Evolutionary conservation across 2,329 filamentous ascomycete genomes (phyloP), one percentile per base, ranked within the genome.

Genomic region (Dendrostoma leiphaemia): DNA sequence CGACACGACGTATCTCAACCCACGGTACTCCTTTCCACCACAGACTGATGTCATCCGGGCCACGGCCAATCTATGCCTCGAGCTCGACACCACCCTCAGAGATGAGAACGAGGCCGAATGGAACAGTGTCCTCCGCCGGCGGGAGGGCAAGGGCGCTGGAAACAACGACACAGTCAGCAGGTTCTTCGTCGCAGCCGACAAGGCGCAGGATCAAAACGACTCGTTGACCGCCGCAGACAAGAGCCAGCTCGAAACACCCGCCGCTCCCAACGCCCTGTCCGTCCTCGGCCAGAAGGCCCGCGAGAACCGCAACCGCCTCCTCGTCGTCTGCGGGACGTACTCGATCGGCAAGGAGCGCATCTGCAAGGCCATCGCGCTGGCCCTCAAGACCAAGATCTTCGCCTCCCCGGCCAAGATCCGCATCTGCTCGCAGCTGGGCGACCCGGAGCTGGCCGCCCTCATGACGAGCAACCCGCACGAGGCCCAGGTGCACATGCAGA

Each of bases 341-440:
- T 95, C 89, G 63, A 99, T 99, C 64, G 94, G 94, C 65, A 99
- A 99, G 72, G 94, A 99, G 70, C 88, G 92, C 37, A 92, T 99
- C 61, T 97, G 93, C 67, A 79, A 96, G 29, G 92, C 91, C 40
- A 96, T 99, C 60, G 94, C 94, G 4, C 84, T 87, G 63, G 92
- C 92, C 0, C 78, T 99, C 2, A 78, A 85, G 35, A 90, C 86
- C 62, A 96, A 96, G 66, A 97, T 99, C 59, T 99, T 88, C 65
- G 93, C 93, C 0, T 84, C 90, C 1, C 77, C 91, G 0, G 78
- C 81, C 50, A 99, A 99, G 72, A 88, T 91, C 67, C 84, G 86
- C 59, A 90, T 97, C 24, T 92, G 91, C 71, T 79, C 82, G 21
- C 91, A 91, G 60, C 81, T 99, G 1, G 91, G 91, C 66, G 93